A percentile compares a stretch with the other conserved stretches of the same genome.
Evolutionary conservation across 805 yeast genomes (phyloP).

Genomic region (Zygotorulaspora chibaensis): DNA sequence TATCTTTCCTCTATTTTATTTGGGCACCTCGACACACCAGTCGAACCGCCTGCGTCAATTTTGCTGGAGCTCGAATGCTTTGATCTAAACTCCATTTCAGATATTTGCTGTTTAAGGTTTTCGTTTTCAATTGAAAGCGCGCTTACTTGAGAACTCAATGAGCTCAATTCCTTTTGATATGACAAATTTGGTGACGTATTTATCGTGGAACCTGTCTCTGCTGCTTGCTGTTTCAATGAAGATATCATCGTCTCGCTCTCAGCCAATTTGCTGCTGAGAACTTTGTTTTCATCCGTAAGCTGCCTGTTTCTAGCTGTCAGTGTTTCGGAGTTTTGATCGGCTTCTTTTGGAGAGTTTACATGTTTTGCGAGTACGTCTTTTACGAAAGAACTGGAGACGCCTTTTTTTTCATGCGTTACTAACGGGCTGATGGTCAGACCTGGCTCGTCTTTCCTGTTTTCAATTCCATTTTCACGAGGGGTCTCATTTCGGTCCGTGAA

Average conservation of each 20-base stretch:
- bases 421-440: too few species aligned
- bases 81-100: slow-evolving; percentile 47
- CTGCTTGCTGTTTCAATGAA: slow-evolving; percentile 7
- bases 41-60: background rate
- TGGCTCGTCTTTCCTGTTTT: background rate
- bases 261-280: background rate
- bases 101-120: slow-evolving; percentile 35
- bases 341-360: background rate
- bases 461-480: slow-evolving; percentile 1
- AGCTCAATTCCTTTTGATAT: slow-evolving; percentile 25
- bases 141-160: slow-evolving; percentile 25
- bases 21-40: background rate
- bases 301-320: background rate
- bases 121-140: slow-evolving; percentile 33
- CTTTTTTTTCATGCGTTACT: too few species aligned
- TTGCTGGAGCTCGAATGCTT: slow-evolving; percentile 10
- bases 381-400: too few species aligned
- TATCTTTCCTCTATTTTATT: slow-evolving; percentile 5
- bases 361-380: background rate
- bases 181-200: background rate
- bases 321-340: background rate
- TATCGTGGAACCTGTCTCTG: slow-evolving; percentile 8
- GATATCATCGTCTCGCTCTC: background rate
- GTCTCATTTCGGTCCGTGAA: slow-evolving; percentile 10
- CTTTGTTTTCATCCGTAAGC: background rate